These are phyloP conservation scores for Phaeolepiota aurea DNA, from an alignment of 768 basidiomycete genomes.

Conservation along the genomic window DNA sequence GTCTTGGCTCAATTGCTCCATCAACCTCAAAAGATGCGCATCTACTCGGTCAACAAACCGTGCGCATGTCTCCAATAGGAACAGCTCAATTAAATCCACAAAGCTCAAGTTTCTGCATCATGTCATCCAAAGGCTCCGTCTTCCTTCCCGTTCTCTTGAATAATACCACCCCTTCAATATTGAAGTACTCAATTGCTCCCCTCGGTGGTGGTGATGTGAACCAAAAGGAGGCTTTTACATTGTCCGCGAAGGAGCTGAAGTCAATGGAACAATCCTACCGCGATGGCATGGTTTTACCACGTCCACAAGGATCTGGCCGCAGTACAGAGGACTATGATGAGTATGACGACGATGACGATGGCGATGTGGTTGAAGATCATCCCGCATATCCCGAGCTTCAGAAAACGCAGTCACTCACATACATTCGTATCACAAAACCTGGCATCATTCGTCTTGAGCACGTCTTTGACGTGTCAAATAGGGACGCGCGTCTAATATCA, in stretches of 20 bases:
- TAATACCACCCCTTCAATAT: conserved; percentile 68
- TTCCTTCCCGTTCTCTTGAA: conserved; percentile 84
- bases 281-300: conserved; percentile 40
- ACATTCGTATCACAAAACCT: conserved; percentile 66
- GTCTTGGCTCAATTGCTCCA: conserved; percentile 41
- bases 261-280: conserved; percentile 53
- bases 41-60: conserved; percentile 81
- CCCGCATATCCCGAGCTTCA: conserved; percentile 43
- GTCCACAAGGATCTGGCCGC: conserved; percentile 18
- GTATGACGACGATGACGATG: conserved; percentile 64
- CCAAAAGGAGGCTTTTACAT: conserved; percentile 41
- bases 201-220: conserved; percentile 38
- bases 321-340: conserved; percentile 53
- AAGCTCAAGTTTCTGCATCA: conserved; percentile 64
- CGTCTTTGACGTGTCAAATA: conserved; percentile 60
- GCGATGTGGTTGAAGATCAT: conserved; percentile 16
- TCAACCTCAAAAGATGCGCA: conserved; percentile 42
- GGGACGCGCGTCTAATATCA: conserved; percentile 65
- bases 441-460: conserved; percentile 70
- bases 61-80: conserved; percentile 89
- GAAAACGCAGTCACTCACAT: conserved; percentile 64
- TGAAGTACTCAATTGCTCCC: conserved; percentile 69
- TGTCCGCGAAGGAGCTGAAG: conserved; percentile 58
- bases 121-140: conserved; percentile 40
- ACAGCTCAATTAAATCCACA: conserved; percentile 86